These are phyloP conservation scores for Kodamaea fukazawae DNA, from an alignment of 805 yeast genomes.

Conservation along the genomic window DNA sequence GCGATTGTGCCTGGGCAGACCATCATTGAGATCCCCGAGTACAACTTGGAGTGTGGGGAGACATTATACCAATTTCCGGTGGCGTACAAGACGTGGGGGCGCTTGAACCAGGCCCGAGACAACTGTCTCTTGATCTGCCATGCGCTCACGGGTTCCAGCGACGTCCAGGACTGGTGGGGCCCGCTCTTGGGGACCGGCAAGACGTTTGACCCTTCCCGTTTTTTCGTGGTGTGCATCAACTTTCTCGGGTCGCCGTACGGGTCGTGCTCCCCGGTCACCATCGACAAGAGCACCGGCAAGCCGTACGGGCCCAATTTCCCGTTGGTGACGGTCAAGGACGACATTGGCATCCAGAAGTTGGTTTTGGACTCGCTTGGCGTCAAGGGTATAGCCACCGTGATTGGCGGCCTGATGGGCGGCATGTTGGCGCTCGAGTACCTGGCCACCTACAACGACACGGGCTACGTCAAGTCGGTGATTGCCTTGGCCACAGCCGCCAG, in stretches of 20 bases:
- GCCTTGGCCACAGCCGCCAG: conserved; percentile 93
- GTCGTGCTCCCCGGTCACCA: conserved; percentile 84
- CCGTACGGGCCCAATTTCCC: conserved; percentile 95
- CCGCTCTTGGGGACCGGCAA: conserved; percentile 81
- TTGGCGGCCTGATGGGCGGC: conserved; percentile 99
- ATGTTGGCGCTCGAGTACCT: conserved; percentile 92
- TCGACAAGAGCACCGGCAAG: conserved; percentile 71
- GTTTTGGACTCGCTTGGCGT: conserved; percentile 80
- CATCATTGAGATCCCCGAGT: conserved; percentile 72
- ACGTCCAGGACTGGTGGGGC: conserved; percentile 99
- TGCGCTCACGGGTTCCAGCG: conserved; percentile 93
- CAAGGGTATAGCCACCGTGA: conserved; percentile 73
- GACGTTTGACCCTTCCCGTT: conserved; percentile 89
- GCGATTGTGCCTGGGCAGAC: conserved; percentile 73
- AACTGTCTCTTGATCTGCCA: conserved; percentile 92
- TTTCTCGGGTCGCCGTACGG: conserved; percentile 98
- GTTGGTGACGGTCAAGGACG: conserved; percentile 89
- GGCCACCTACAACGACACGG: conserved; percentile 53
- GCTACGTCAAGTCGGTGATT: conserved; percentile 67
- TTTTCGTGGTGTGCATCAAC: conserved; percentile 82
- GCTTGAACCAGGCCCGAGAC: conserved; percentile 61
- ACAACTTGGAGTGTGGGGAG: conserved; percentile 80
- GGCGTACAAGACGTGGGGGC: conserved; percentile 96
- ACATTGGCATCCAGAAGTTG: conserved; percentile 71
- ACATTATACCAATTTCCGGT: conserved; percentile 71